These are phyloP conservation scores for Stipa capillata DNA, from an alignment of 176 grass and related monocot species.

Conservation along the genomic window DNA sequence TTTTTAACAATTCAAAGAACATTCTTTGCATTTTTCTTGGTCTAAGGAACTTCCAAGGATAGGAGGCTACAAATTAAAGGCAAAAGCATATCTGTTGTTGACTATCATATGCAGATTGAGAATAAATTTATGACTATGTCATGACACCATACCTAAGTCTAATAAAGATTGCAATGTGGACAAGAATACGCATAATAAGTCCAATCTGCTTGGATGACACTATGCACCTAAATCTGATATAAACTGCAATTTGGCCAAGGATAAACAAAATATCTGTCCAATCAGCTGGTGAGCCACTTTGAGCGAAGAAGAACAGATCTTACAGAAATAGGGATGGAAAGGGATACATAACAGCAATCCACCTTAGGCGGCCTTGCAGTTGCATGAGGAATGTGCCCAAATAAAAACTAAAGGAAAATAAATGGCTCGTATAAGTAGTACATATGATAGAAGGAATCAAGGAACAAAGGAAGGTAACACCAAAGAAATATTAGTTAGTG, in stretches of 20 bases:
- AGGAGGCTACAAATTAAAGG: conserved; percentile 48
- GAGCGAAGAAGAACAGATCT: conserved; percentile 15
- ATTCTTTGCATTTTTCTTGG: conserved; percentile 22
- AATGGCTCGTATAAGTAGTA: conserved; percentile 5
- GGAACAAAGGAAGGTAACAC: conserved; percentile 20
- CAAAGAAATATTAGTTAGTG: neutral
- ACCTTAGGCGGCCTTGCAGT: conserved; percentile 10
- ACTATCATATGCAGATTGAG: conserved; percentile 17
- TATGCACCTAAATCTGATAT: conserved; percentile 12
- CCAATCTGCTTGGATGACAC: conserved; percentile 33
- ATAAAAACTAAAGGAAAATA: neutral
- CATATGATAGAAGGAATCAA: conserved; percentile 21
- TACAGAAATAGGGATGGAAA: neutral
- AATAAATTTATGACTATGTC: conserved; percentile 32
- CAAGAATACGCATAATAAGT: conserved; percentile 35
- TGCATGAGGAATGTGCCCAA: conserved; percentile 18
- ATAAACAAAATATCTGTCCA: conserved; percentile 40
- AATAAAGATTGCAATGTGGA: conserved; percentile 22
- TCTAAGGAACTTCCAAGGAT: conserved; percentile 35
- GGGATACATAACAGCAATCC: neutral
- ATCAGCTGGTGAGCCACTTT: conserved; percentile 35
- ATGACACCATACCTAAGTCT: conserved; percentile 10
- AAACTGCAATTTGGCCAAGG: conserved; percentile 14
- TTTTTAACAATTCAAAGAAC: conserved; percentile 7
- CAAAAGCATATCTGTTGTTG: conserved; percentile 21